Conservation (phyloP, 2,329 filamentous ascomycete genomes). For the Cordyceps militaris region DNA sequence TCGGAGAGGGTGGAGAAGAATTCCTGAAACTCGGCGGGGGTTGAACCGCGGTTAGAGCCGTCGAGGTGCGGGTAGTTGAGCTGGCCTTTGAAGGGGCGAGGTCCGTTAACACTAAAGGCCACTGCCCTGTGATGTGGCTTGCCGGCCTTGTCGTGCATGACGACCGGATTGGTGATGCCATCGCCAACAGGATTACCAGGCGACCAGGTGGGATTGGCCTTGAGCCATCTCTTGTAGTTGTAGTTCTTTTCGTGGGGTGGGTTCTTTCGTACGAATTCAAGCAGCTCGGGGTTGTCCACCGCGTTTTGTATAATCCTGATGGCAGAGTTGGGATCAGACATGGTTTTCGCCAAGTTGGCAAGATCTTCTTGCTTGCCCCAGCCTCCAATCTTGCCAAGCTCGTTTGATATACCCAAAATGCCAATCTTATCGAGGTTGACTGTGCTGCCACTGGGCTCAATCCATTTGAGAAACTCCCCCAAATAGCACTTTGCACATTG, state of each 20-base stretch:
- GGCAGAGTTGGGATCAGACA: neutral
- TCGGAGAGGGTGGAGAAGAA: neutral
- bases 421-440: neutral
- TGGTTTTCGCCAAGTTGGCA: neutral
- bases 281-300: neutral
- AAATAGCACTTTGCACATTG: neutral
- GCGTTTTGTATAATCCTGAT: neutral
- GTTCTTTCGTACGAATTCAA: neutral
- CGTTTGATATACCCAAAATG: neutral
- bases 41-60: neutral
- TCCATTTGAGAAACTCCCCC: neutral
- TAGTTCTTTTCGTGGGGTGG: neutral
- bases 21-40: neutral
- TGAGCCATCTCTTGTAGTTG: neutral
- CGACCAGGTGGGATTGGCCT: neutral
- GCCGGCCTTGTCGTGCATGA: neutral
- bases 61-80: neutral
- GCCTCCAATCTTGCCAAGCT: neutral
- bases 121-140: neutral
- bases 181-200: neutral
- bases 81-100: neutral
- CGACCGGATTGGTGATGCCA: neutral
- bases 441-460: neutral
- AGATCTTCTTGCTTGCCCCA: neutral
- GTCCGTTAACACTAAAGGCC: neutral